phyloP scores from a whole-genome alignment of 75 land plant genomes.

The Picea sitchensis region DNA sequence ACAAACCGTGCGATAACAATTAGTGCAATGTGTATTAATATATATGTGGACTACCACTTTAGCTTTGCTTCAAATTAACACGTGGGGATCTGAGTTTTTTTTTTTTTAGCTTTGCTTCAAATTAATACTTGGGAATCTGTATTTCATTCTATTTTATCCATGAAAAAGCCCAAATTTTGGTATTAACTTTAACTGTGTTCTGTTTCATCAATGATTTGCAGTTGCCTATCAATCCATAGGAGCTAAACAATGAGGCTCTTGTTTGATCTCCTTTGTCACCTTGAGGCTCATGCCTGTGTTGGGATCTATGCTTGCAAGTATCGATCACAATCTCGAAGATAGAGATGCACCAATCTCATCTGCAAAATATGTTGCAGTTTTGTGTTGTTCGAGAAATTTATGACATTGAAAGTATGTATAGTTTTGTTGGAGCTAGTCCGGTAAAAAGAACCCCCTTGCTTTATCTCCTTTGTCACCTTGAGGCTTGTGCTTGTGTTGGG shows the following conservation, averaged over 20 bases:
- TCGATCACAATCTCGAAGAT: slow-evolving; percentile 79
- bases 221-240: slow-evolving; percentile 54
- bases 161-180: neutral
- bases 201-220: slow-evolving; percentile 54
- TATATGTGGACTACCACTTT: neutral
- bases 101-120: neutral
- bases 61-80: too few species aligned
- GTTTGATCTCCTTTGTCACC: slow-evolving; percentile 32
- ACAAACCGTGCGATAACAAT: too few species aligned
- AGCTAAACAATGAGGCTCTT: slow-evolving; percentile 85
- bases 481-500: slow-evolving; percentile 61
- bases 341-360: slow-evolving; percentile 68
- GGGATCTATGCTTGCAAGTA: slow-evolving; percentile 87
- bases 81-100: too few species aligned
- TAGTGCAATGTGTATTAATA: neutral
- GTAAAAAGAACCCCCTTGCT: neutral
- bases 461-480: slow-evolving; percentile 11
- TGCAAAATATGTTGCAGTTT: slow-evolving; percentile 86
- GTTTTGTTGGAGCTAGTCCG: slow-evolving; percentile 72
- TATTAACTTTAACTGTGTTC: neutral
- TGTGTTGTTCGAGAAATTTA: slow-evolving; percentile 95
- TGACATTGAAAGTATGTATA: slow-evolving; percentile 65
- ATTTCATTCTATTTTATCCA: neutral
- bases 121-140: neutral
- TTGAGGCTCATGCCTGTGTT: slow-evolving; percentile 50